Evolutionary conservation across 2,329 filamentous ascomycete species (phyloP).

Genomic region (Truncatella angustata): DNA sequence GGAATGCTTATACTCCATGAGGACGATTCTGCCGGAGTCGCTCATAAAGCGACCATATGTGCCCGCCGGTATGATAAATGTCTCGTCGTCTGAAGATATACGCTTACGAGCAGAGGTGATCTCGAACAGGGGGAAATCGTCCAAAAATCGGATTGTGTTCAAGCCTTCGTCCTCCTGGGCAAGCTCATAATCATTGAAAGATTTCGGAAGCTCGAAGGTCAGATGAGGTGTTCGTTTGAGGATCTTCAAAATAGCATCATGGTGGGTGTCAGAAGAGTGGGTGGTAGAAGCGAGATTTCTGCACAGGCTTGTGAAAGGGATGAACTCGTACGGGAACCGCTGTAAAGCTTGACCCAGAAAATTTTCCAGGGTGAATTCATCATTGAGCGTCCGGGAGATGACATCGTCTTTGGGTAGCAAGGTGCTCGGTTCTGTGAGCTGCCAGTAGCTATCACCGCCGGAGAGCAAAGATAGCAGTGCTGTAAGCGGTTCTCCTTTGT

Average conservation of each 20-base stretch:
- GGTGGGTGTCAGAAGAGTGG: conserved; percentile 27
- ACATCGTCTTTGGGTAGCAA: conserved; percentile 38
- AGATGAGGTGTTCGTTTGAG: conserved; percentile 70
- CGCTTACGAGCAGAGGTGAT: conserved; percentile 43
- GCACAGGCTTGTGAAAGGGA: conserved; percentile 73
- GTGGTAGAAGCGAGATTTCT: conserved; percentile 59
- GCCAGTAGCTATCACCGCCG: conserved; percentile 53
- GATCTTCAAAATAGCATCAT: conserved; percentile 55
- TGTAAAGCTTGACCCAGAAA: conserved; percentile 68
- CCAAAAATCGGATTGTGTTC: conserved; percentile 70
- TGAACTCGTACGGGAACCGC: conserved; percentile 82
- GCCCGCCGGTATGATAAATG: conserved; percentile 63
- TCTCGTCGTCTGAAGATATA: conserved; percentile 43
- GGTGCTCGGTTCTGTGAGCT: conserved; percentile 38
- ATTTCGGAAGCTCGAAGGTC: conserved; percentile 71
- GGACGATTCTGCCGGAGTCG: conserved; percentile 72
- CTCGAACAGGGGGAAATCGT: conserved; percentile 63
- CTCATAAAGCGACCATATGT: conserved; percentile 72
- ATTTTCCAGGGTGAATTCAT: conserved; percentile 54
- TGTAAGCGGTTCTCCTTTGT: conserved; percentile 68
- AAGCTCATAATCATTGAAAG: conserved; percentile 73
- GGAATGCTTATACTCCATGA: conserved; percentile 78
- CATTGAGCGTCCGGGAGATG: conserved; percentile 45
- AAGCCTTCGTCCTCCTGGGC: conserved; percentile 83
- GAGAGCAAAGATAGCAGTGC: conserved; percentile 65